phyloP scores from a whole-genome alignment of 2,329 filamentous ascomycete species.

The Pseudogymnoascus sp. region DNA sequence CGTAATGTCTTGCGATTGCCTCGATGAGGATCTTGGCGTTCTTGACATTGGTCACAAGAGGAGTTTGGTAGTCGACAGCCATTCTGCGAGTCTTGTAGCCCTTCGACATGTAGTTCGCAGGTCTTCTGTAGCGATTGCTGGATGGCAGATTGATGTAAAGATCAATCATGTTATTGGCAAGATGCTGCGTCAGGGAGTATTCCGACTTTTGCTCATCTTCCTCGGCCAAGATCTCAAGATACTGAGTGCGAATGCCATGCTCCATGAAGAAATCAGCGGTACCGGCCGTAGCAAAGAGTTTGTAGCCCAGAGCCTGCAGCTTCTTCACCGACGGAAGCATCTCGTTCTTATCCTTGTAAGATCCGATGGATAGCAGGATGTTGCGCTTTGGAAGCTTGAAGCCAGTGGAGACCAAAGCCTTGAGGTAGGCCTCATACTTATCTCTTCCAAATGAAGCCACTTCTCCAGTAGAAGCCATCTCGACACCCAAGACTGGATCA shows the following conservation, averaged over 20 bases:
- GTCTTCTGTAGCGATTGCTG: conserved; percentile 91
- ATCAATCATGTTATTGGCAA: conserved; percentile 96
- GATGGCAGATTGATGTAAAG: conserved; percentile 99
- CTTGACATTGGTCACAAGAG: conserved; percentile 97
- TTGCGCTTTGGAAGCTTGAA: conserved; percentile 96
- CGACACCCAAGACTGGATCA: conserved; percentile 91
- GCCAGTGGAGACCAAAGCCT: conserved; percentile 88
- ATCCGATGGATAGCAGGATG: conserved; percentile 88
- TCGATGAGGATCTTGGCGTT: conserved; percentile 97
- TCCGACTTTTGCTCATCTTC: conserved; percentile 85
- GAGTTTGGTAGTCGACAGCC: conserved; percentile 92
- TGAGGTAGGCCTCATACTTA: conserved; percentile 97
- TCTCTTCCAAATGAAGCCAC: conserved; percentile 93
- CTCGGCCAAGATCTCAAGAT: conserved; percentile 75
- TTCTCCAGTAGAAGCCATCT: conserved; percentile 98
- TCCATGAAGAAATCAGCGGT: conserved; percentile 95
- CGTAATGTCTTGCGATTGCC: conserved; percentile 82
- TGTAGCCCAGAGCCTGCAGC: conserved; percentile 85
- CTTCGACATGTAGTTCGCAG: conserved; percentile 97
- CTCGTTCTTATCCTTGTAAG: conserved; percentile 96
- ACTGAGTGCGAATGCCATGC: conserved; percentile 86
- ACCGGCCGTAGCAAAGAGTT: conserved; percentile 90
- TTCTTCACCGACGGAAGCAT: conserved; percentile 90
- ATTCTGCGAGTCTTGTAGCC: conserved; percentile 94
- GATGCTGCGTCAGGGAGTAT: conserved; percentile 92